Evolutionary conservation across 768 basidiomycete genomes (phyloP).

Genomic region (Phallus indusiatus): DNA sequence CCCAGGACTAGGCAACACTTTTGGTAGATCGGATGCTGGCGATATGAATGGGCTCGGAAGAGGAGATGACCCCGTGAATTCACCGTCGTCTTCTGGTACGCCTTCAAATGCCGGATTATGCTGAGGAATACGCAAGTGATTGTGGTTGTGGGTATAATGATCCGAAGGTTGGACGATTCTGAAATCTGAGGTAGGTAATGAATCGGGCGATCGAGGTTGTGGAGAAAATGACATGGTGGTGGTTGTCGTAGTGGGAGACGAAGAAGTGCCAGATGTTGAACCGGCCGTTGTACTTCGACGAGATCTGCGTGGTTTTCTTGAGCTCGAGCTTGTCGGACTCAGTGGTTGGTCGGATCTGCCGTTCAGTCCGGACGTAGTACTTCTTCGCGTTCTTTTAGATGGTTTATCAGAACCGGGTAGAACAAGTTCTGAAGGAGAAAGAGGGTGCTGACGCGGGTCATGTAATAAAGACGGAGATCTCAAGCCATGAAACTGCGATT

Average conservation of each 20-base stretch:
- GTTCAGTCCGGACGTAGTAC: slow-evolving; percentile 14
- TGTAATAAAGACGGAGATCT: slow-evolving; percentile 1
- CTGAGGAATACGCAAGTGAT: slow-evolving; percentile 20
- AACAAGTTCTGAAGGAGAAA: background rate
- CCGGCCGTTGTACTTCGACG: slow-evolving; percentile 24
- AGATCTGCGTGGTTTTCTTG: slow-evolving; percentile 14
- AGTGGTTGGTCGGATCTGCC: background rate
- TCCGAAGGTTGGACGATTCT: slow-evolving; percentile 20
- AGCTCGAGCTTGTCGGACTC: slow-evolving; percentile 10
- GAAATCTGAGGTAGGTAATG: slow-evolving; percentile 23
- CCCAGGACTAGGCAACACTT: slow-evolving; percentile 30
- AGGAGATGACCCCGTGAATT: background rate
- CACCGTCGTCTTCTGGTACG: background rate
- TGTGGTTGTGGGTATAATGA: slow-evolving; percentile 19
- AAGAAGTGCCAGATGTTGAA: slow-evolving; percentile 34
- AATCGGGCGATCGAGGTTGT: slow-evolving; percentile 15
- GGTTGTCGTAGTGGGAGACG: slow-evolving; percentile 38
- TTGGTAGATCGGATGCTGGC: slow-evolving; percentile 4
- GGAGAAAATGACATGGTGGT: slow-evolving; percentile 32
- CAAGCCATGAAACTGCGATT: slow-evolving; percentile 5
- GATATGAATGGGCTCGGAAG: background rate
- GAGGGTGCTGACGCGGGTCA: background rate
- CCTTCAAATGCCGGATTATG: slow-evolving; percentile 1
- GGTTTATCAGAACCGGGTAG: background rate
- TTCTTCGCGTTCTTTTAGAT: background rate